phyloP scores from a whole-genome alignment of 2,329 filamentous ascomycete genomes.

The Parasarocladium wereldwijsianum region DNA sequence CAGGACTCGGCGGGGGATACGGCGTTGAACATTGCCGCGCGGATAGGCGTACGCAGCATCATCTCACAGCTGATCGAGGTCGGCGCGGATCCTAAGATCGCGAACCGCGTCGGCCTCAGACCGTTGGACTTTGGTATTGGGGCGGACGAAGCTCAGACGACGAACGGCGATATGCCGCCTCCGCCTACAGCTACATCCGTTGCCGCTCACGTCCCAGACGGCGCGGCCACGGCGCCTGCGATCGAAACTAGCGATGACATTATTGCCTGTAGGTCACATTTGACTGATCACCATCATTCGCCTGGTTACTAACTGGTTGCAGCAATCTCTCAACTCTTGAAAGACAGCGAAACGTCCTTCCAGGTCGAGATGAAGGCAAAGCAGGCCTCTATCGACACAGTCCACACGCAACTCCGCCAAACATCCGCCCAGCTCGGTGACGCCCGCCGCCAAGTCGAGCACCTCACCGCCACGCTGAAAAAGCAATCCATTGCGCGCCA shows the following conservation, averaged over 20 bases:
- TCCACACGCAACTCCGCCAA: slow-evolving; percentile 68
- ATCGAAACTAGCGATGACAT: slow-evolving; percentile 64
- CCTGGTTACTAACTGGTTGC: slow-evolving; percentile 11
- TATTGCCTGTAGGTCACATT: slow-evolving; percentile 50
- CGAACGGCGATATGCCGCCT: slow-evolving; percentile 5
- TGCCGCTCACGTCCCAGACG: no score
- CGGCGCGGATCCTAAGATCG: slow-evolving; percentile 80
- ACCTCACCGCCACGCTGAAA: slow-evolving; percentile 49
- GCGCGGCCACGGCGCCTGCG: background rate
- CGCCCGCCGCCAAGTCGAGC: slow-evolving; percentile 59
- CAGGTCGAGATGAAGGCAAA: slow-evolving; percentile 69
- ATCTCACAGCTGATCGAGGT: slow-evolving; percentile 95
- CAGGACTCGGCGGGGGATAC: slow-evolving; percentile 92
- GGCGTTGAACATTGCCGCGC: slow-evolving; percentile 80
- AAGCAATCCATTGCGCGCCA: slow-evolving; percentile 51
- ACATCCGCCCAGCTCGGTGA: slow-evolving; percentile 67
- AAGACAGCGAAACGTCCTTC: slow-evolving; percentile 65
- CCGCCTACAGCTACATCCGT: no score
- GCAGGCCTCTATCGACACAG: slow-evolving; percentile 66
- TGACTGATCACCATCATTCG: background rate
- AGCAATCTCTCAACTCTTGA: slow-evolving; percentile 74
- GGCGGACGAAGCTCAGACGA: slow-evolving; percentile 38
- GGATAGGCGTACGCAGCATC: slow-evolving; percentile 86
- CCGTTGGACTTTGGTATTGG: slow-evolving; percentile 93
- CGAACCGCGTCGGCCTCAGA: slow-evolving; percentile 76